Evolutionary conservation across 108 stramenopile genomes (phyloP).

Genomic region (Stephanodiscus minutulus): DNA sequence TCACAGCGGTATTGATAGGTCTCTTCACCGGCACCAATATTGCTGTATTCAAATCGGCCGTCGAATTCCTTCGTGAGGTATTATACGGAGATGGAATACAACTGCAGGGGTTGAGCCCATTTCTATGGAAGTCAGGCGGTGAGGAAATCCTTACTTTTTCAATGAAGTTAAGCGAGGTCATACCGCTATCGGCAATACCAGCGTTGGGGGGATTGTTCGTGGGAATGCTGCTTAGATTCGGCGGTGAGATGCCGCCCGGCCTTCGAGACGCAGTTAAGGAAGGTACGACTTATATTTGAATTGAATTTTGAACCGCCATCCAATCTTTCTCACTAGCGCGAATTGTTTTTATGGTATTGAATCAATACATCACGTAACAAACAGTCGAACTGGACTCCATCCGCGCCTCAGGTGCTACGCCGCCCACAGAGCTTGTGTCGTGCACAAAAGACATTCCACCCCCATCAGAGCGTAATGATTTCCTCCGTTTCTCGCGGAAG

Average conservation of each 20-base stretch:
- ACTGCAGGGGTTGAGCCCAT: slow-evolving; percentile 13
- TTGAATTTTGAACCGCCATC: slow-evolving; percentile 1
- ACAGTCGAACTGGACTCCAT: slow-evolving; percentile 60
- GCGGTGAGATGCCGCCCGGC: slow-evolving; percentile 71
- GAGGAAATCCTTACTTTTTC: background rate
- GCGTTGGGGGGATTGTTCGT: slow-evolving; percentile 62
- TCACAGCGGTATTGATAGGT: slow-evolving; percentile 67
- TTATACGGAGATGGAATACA: slow-evolving; percentile 50
- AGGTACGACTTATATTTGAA: slow-evolving; percentile 15
- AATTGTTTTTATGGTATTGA: background rate
- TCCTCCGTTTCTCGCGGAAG: slow-evolving; percentile 62
- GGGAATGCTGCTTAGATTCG: slow-evolving; percentile 31
- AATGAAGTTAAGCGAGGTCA: slow-evolving; percentile 18
- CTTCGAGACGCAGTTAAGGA: slow-evolving; percentile 66
- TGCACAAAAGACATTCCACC: slow-evolving; percentile 38
- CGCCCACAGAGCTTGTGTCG: slow-evolving; percentile 19
- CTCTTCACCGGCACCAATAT: slow-evolving; percentile 61
- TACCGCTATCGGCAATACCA: slow-evolving; percentile 56
- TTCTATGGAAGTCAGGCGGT: slow-evolving; percentile 11
- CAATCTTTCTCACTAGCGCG: background rate
- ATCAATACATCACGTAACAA: background rate
- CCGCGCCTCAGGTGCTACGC: slow-evolving; percentile 42
- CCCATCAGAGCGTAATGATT: slow-evolving; percentile 43
- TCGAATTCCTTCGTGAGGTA: slow-evolving; percentile 58
- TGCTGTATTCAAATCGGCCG: slow-evolving; percentile 71